Evolutionary conservation across 1,284 basidiomycete species (phyloP).

Genomic region (Trichosporon sp.): DNA sequence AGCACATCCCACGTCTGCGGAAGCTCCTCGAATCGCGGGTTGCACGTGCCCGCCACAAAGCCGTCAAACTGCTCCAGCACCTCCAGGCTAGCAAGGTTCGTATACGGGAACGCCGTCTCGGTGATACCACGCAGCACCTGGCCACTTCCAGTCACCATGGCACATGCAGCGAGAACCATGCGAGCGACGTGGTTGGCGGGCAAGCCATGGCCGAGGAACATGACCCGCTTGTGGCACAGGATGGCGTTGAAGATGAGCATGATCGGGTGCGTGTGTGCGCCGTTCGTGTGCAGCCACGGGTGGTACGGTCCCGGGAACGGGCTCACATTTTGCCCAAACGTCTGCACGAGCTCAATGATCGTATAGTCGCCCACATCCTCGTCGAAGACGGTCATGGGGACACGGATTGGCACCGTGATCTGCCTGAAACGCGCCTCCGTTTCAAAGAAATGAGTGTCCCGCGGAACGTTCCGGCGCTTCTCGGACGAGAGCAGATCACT

Average conservation of each 20-base stretch:
- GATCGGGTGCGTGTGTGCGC: slow-evolving; percentile 82
- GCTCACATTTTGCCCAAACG: slow-evolving; percentile 66
- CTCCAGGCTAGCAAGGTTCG: slow-evolving; percentile 79
- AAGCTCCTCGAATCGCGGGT: slow-evolving; percentile 86
- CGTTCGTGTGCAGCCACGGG: slow-evolving; percentile 87
- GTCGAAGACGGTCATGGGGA: slow-evolving; percentile 76
- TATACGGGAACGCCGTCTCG: slow-evolving; percentile 86
- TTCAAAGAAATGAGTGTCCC: slow-evolving; percentile 91
- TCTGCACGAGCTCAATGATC: slow-evolving; percentile 79
- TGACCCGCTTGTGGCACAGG: slow-evolving; percentile 83
- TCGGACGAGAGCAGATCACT: slow-evolving; percentile 1
- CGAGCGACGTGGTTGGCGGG: slow-evolving; percentile 81
- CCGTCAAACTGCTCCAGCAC: slow-evolving; percentile 82
- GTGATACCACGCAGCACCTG: slow-evolving; percentile 75
- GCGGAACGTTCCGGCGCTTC: slow-evolving; percentile 49
- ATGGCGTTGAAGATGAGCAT: slow-evolving; percentile 93
- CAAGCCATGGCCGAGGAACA: slow-evolving; percentile 83
- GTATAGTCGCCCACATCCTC: slow-evolving; percentile 99
- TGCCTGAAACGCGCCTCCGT: slow-evolving; percentile 70
- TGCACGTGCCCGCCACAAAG: slow-evolving; percentile 92
- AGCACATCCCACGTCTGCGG: slow-evolving; percentile 81
- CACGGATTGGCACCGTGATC: slow-evolving; percentile 74
- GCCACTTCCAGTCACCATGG: slow-evolving; percentile 83
- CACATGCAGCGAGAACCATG: slow-evolving; percentile 88
- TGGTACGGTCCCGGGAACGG: slow-evolving; percentile 69